phyloP scores from a whole-genome alignment of 2,329 filamentous ascomycete genomes.

The Blumeria hordei region DNA sequence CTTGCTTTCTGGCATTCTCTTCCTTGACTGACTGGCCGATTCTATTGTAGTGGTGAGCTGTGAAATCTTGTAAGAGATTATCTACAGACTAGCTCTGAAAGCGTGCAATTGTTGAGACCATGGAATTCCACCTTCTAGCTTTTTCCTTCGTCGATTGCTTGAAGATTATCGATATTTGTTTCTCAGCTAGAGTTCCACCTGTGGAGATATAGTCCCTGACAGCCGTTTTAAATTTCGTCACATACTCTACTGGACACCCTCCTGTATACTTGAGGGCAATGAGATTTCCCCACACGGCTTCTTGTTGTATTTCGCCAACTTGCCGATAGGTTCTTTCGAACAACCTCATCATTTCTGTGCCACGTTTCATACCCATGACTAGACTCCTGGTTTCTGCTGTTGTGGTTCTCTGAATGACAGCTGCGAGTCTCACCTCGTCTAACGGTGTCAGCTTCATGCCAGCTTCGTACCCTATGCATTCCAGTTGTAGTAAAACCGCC shows the following conservation, averaged over 20 bases:
- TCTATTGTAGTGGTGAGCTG: not conserved
- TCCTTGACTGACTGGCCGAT: not conserved
- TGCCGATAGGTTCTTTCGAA: not conserved
- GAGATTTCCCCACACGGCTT: not conserved
- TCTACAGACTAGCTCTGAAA: not conserved
- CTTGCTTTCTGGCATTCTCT: not conserved
- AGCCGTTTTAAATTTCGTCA: not conserved
- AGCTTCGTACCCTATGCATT: not conserved
- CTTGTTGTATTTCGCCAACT: not conserved
- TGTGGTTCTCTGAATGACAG: not conserved
- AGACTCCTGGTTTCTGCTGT: not conserved
- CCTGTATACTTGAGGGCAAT: not conserved
- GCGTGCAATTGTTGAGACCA: not conserved
- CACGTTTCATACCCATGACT: not conserved
- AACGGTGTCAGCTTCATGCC: not conserved
- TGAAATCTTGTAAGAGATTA: not conserved
- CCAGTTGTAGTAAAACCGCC: not conserved
- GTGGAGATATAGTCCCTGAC: not conserved
- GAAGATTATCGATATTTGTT: not conserved
- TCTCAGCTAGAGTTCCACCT: not conserved
- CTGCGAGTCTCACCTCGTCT: not conserved
- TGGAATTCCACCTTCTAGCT: not conserved
- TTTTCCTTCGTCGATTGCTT: not conserved
- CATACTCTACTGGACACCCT: not conserved
- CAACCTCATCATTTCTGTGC: not conserved